phyloP scores from a whole-genome alignment of 805 yeast species.

The Wickerhamomyces queroliae region DNA sequence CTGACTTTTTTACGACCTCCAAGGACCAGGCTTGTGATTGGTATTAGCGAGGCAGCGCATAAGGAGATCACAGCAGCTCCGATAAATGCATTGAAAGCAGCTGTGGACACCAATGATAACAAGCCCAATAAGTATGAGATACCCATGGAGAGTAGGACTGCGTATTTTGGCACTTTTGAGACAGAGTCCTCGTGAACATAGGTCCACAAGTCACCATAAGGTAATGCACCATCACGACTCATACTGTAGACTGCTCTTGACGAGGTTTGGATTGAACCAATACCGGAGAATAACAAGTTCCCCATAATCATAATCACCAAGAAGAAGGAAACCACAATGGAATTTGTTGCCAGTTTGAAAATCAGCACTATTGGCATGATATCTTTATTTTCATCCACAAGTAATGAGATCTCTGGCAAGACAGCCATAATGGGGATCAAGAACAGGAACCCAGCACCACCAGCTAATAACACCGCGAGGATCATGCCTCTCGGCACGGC shows the following conservation, averaged over 20 bases:
- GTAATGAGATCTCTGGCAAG: conserved; percentile 54
- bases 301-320: conserved; percentile 62
- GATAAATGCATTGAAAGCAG: conserved; percentile 79
- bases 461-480: conserved; percentile 56
- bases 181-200: conserved; percentile 51
- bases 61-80: conserved; percentile 76
- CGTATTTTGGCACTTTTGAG: conserved; percentile 63
- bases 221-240: conserved; percentile 80
- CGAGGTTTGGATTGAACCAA: conserved; percentile 76
- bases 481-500: conserved; percentile 72
- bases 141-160: conserved; percentile 57
- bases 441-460: conserved; percentile 65
- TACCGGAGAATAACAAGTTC: conserved; percentile 68
- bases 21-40: conserved; percentile 56
- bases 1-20: conserved; percentile 54
- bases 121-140: conserved; percentile 56
- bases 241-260: conserved; percentile 79
- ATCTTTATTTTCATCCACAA: conserved; percentile 57
- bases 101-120: conserved; percentile 59
- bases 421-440: conserved; percentile 67
- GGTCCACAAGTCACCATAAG: conserved; percentile 58
- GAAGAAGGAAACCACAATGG: conserved; percentile 62
- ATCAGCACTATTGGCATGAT: conserved; percentile 76
- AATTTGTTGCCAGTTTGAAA: conserved; percentile 64
- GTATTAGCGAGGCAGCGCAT: conserved; percentile 72